These are phyloP conservation scores for Syncephalastrum racemosum DNA, from an alignment of 371 early-diverging fungal species.

Conservation along the genomic window DNA sequence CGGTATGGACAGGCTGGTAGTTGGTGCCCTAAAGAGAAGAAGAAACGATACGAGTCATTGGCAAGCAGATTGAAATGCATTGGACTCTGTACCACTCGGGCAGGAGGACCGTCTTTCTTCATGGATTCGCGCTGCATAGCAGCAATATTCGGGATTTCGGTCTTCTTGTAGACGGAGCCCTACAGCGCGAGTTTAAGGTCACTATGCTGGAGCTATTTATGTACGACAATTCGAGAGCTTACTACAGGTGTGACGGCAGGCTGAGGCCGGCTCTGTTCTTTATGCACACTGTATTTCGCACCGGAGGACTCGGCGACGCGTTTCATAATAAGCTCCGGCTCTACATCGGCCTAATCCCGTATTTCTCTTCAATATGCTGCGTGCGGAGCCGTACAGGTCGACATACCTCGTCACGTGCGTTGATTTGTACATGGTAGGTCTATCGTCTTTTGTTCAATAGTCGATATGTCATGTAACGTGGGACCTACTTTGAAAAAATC, in stretches of 20 bases:
- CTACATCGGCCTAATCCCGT: conserved; percentile 69
- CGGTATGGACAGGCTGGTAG: conserved; percentile 43
- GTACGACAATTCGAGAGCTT: conserved; percentile 15
- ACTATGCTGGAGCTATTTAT: no score
- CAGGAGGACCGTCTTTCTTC: conserved; percentile 55
- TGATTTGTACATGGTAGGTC: conserved; percentile 89
- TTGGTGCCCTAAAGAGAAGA: conserved; percentile 31
- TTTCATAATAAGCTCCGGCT: conserved; percentile 81
- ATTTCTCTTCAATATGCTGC: neutral
- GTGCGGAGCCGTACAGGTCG: neutral
- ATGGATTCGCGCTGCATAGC: conserved; percentile 61
- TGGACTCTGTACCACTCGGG: conserved; percentile 22
- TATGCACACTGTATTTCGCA: conserved; percentile 86
- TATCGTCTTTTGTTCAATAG: conserved; percentile 17
- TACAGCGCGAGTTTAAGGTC: conserved; percentile 10
- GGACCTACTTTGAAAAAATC: conserved; percentile 70
- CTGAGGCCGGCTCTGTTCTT: conserved; percentile 48
- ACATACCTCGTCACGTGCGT: conserved; percentile 77
- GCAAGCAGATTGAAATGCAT: conserved; percentile 6
- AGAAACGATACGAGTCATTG: neutral
- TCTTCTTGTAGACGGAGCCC: conserved; percentile 65
- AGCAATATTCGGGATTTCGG: conserved; percentile 64
- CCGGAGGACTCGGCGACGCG: conserved; percentile 83
- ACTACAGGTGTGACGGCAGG: conserved; percentile 52
- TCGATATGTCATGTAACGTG: neutral